A percentile compares a stretch with the other conserved stretches of the same genome.
These are phyloP conservation scores for Aspergillus chevalieri DNA, from an alignment of 2,329 filamentous ascomycete species.

Conservation along the genomic window DNA sequence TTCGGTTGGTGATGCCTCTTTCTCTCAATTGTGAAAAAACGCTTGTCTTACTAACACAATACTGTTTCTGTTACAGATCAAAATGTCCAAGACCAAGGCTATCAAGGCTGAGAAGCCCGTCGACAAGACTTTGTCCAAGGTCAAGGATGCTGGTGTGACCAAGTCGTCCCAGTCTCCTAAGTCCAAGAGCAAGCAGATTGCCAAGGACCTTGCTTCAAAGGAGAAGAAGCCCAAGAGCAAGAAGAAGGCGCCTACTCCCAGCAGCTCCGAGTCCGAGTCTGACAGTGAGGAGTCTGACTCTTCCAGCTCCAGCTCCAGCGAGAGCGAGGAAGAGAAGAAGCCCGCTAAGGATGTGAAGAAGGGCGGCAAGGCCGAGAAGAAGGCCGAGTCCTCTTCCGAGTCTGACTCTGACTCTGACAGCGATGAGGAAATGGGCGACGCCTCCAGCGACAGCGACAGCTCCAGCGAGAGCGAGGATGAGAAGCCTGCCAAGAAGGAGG, in stretches of 20 bases:
- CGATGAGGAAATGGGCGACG: slow-evolving; percentile 19
- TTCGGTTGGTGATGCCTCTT: not conserved
- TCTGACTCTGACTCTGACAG: slow-evolving; percentile 22
- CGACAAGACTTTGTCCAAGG: slow-evolving; percentile 42
- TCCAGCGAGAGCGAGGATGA: slow-evolving; percentile 31
- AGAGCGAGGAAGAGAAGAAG: slow-evolving; percentile 26
- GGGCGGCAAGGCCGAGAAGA: not conserved
- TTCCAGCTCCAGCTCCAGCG: slow-evolving; percentile 23
- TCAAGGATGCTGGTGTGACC: slow-evolving; percentile 42
- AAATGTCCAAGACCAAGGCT: slow-evolving; percentile 43
- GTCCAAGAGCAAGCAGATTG: slow-evolving; percentile 41
- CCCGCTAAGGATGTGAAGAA: slow-evolving; percentile 16
- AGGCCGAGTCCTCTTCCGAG: slow-evolving; percentile 22
- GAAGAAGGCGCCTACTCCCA: slow-evolving; percentile 37
- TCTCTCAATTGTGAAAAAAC: not conserved
- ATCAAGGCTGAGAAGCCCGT: slow-evolving; percentile 28
- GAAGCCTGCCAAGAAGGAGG: slow-evolving; percentile 31
- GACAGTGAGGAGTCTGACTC: slow-evolving; percentile 29
- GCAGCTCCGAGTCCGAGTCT: slow-evolving; percentile 22
- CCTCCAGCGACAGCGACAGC: slow-evolving; percentile 15
- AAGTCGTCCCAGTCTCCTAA: slow-evolving; percentile 41
- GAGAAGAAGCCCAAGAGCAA: slow-evolving; percentile 37
- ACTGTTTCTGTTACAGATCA: slow-evolving; percentile 17
- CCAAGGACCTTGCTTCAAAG: slow-evolving; percentile 36
- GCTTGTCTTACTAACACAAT: not conserved